Evolutionary conservation across 2,329 filamentous ascomycete species (phyloP).

Genomic region (Rutstroemia sp.): DNA sequence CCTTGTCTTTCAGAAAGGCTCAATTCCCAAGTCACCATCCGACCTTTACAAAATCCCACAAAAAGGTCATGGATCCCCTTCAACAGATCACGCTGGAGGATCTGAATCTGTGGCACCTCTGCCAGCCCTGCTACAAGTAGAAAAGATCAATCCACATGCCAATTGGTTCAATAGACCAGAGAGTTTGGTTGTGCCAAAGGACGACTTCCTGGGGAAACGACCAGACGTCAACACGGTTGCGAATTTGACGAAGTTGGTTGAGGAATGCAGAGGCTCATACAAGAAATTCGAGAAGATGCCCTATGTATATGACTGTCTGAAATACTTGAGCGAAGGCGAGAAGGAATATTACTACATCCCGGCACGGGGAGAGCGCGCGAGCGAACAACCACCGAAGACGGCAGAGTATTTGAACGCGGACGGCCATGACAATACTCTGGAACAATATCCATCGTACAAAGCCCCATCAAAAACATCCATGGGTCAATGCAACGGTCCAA

Average conservation of each 20-base stretch:
- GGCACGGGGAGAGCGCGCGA: slow-evolving; percentile 24
- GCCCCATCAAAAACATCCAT: slow-evolving; percentile 34
- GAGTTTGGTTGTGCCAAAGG: slow-evolving; percentile 41
- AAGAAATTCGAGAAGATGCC: slow-evolving; percentile 47
- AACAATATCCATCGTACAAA: slow-evolving; percentile 28
- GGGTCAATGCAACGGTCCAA: slow-evolving; percentile 47
- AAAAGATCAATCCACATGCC: slow-evolving; percentile 43
- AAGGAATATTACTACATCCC: slow-evolving; percentile 44
- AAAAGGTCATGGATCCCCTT: slow-evolving; percentile 11
- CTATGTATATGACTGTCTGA: slow-evolving; percentile 43
- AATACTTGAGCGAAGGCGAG: slow-evolving; percentile 42
- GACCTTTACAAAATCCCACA: slow-evolving; percentile 22
- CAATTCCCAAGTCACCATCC: slow-evolving; percentile 22
- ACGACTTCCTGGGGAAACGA: slow-evolving; percentile 43
- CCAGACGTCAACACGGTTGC: slow-evolving; percentile 46
- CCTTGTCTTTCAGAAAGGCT: slow-evolving; percentile 21
- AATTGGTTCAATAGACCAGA: slow-evolving; percentile 47
- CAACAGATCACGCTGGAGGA: slow-evolving; percentile 10
- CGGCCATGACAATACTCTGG: slow-evolving; percentile 28
- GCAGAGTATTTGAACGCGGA: slow-evolving; percentile 31
- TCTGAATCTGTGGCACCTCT: slow-evolving; percentile 11
- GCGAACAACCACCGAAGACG: slow-evolving; percentile 26
- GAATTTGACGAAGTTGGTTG: slow-evolving; percentile 43
- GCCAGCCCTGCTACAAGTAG: slow-evolving; percentile 23
- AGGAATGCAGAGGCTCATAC: slow-evolving; percentile 45